Evolutionary conservation across 768 basidiomycete species (phyloP).

Genomic region (Amanita subjunquillea): DNA sequence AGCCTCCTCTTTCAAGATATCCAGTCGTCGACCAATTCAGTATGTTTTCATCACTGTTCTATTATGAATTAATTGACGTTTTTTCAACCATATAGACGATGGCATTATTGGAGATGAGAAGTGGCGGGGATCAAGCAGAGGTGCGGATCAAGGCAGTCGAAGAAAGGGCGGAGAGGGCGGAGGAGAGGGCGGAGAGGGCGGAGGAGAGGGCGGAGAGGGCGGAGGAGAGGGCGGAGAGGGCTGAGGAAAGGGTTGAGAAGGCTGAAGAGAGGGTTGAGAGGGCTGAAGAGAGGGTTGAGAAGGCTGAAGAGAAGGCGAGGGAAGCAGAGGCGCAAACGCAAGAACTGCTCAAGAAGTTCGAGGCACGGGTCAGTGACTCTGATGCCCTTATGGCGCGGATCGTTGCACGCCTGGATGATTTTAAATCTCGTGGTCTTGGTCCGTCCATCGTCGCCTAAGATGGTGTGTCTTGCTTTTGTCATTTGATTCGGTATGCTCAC

Average conservation of each 20-base stretch:
- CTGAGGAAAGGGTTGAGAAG: background rate
- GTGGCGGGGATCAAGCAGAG: background rate
- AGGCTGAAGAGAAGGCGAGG: background rate
- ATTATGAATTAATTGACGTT: background rate
- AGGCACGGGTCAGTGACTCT: background rate
- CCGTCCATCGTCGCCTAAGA: background rate
- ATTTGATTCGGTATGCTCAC: no score
- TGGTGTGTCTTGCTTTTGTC: background rate
- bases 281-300: background rate
- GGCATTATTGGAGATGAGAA: background rate
- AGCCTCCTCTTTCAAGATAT: background rate
- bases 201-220: background rate
- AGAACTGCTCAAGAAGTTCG: background rate
- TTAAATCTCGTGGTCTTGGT: background rate
- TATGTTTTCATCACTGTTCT: background rate
- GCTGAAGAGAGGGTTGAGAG: background rate
- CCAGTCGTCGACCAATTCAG: background rate
- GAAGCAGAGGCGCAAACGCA: background rate
- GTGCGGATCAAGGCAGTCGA: background rate
- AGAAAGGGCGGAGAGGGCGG: no score
- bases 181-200: background rate
- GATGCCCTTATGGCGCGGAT: background rate
- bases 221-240: background rate
- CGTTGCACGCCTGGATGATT: background rate
- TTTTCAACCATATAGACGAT: background rate